A percentile compares a stretch with the other conserved stretches of the same genome.
phyloP scores from a whole-genome alignment of 345 rosid species.

The Alliaria petiolata region DNA sequence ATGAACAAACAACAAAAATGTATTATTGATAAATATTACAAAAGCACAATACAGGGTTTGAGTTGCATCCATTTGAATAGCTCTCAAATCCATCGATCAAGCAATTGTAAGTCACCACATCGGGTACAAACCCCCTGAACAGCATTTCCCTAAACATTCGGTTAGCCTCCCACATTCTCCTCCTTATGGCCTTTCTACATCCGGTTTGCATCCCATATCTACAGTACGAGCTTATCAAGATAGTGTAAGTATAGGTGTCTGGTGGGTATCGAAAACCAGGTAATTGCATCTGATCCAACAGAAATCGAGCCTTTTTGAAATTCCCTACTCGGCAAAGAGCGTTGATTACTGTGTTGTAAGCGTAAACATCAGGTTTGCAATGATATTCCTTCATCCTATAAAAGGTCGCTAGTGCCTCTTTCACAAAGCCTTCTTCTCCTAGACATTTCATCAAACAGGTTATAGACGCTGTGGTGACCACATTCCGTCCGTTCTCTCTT shows the following conservation, averaged over 20 bases:
- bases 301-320: constrained; percentile 69
- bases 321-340: constrained; percentile 79
- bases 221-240: constrained; percentile 72
- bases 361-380: constrained; percentile 75
- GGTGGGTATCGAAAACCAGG: constrained; percentile 80
- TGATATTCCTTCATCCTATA: constrained; percentile 71
- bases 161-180: constrained; percentile 89
- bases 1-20: too few species aligned
- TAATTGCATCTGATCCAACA: constrained; percentile 80
- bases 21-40: too few species aligned
- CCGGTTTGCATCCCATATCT: constrained; percentile 78
- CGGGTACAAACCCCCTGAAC: constrained; percentile 72
- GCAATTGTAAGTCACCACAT: constrained; percentile 81
- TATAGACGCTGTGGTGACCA: constrained; percentile 41
- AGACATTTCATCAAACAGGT: constrained; percentile 95
- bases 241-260: constrained; percentile 63
- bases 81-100: constrained; percentile 87
- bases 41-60: too few species aligned
- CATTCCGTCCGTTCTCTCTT: constrained; percentile 34
- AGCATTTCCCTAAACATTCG: constrained; percentile 77
- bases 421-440: constrained; percentile 83
- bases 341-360: constrained; percentile 63
- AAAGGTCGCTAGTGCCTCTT: constrained; percentile 60
- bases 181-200: constrained; percentile 68
- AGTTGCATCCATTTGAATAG: too few species aligned